These are phyloP conservation scores for Gomphus sp. DNA, from an alignment of 1,284 basidiomycete genomes.

Conservation along the genomic window DNA sequence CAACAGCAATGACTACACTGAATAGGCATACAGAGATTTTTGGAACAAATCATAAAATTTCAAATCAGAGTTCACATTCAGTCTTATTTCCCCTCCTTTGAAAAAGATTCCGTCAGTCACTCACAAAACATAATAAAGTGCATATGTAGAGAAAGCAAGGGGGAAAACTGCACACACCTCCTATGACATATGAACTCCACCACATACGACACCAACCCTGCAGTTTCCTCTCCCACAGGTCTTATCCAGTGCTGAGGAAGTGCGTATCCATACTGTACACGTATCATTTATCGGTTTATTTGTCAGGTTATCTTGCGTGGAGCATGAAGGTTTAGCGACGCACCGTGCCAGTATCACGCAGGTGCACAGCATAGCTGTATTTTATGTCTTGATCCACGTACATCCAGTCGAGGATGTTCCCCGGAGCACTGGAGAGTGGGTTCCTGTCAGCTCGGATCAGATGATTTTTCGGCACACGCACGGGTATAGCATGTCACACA, in stretches of 20 bases:
- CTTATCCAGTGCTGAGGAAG: constrained; percentile 67
- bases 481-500: constrained; percentile 60
- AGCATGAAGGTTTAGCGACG: constrained; percentile 19
- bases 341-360: constrained; percentile 78
- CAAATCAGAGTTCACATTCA: neutral
- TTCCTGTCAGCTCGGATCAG: neutral
- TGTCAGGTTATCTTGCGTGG: neutral
- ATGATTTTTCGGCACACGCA: constrained; percentile 6
- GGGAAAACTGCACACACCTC: neutral
- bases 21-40: neutral
- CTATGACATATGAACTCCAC: constrained; percentile 49
- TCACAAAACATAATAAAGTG: neutral
- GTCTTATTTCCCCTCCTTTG: neutral
- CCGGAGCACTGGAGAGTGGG: constrained; percentile 37
- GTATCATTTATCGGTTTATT: neutral
- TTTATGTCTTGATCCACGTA: constrained; percentile 58
- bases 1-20: too few relatives aligned
- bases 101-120: too few relatives aligned
- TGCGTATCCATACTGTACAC: constrained; percentile 64
- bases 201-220: constrained; percentile 55
- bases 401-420: constrained; percentile 72
- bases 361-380: constrained; percentile 69
- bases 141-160: neutral
- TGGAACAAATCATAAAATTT: too few relatives aligned
- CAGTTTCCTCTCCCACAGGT: constrained; percentile 71